Evolutionary conservation across 116 monocot species (phyloP), one percentile per base, ranked within the genome.

Genomic region (Posidonia oceanica): DNA sequence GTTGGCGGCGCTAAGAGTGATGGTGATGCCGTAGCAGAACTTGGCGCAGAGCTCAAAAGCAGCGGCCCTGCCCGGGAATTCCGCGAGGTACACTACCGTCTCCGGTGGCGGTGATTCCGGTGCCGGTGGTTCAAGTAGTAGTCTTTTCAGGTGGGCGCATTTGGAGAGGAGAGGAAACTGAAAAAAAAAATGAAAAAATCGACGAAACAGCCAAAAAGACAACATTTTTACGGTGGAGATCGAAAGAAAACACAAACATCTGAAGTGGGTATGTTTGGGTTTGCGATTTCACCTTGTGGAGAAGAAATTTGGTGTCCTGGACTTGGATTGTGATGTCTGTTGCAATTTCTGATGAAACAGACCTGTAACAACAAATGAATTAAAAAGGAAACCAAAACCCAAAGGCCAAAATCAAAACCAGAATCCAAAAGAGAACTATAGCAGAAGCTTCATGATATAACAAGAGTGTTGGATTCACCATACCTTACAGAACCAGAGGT

Each of bases 151-250:
- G 64, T 67, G 73, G 41, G 67, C 39, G 75, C 90, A 90, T 73
- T 85, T 94, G n/a, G 94, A 90, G 7, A 90, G 79, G 7, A 94
- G 85, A 38, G 94, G 94, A 71, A 94, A 94, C 94, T 94, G 39
- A 52, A 52, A 59, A 48, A 38, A 13, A 29, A 29, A 29, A 29
- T 0, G 1, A 29, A 29, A 29, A 29, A 29, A 29, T 0, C 29
- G 29, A 29, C 1, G 29, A 12, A 39, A 48, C 52, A 17, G 41
- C 17, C 2, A 70, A 37, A 5, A 54, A 52, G 41, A 66, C 51
- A 10, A 48, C 20, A 48, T 66, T 67, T 67, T 67, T 51, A 67
- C n/a, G 0, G 29, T 29, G 18, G 10, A 67, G 29, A 20, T 52
- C 23, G 67, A 67, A 0, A 13, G 18, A 20, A 51, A 67, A 67